These are phyloP conservation scores for Solanum commersonii DNA, from an alignment of 257 asterid species.

Conservation along the genomic window DNA sequence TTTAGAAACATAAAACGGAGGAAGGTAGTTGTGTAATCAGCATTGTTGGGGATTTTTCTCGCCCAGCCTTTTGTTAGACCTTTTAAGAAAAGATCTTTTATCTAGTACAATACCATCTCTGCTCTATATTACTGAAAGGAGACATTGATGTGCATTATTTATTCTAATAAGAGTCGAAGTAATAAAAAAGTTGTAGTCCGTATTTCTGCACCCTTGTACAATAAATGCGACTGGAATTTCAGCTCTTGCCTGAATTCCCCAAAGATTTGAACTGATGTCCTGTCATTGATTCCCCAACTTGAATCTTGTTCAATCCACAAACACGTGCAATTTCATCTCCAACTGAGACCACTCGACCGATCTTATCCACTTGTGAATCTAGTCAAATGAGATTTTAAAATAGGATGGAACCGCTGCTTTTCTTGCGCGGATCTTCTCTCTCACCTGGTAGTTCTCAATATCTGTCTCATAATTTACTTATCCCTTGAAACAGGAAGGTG, in stretches of 20 bases:
- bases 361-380: neutral
- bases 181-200: neutral
- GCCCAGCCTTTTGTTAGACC: neutral
- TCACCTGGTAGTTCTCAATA: neutral
- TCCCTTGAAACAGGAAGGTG: constrained; percentile 73
- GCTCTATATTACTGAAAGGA: neutral
- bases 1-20: neutral
- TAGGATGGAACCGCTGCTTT: neutral
- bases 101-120: neutral
- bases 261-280: neutral
- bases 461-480: neutral
- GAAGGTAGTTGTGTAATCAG: neutral
- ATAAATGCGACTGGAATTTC: neutral
- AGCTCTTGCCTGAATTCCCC: neutral
- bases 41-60: neutral
- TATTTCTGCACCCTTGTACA: neutral
- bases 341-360: neutral
- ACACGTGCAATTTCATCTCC: neutral
- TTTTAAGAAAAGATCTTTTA: neutral
- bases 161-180: neutral
- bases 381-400: neutral
- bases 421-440: neutral
- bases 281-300: neutral
- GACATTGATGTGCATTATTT: neutral
- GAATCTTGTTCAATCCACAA: neutral